Evolutionary conservation across 768 basidiomycete species (phyloP), one percentile per base, ranked within the genome.

Genomic region (Tephrocybe sp.): DNA sequence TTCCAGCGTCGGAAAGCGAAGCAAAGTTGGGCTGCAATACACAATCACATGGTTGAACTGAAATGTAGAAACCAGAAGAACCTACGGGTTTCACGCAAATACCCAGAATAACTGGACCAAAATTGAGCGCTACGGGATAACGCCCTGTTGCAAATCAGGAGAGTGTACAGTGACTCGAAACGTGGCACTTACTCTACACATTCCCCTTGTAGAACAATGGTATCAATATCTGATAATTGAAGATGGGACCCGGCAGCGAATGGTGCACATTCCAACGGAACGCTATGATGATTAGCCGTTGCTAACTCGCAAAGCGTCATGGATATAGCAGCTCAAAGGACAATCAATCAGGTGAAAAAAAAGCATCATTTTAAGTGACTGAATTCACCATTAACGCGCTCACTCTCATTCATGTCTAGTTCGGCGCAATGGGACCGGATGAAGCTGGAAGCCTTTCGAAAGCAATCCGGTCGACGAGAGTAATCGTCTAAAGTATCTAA

Each of bases 51-150:
- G 3, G 14, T 30, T 38, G 14, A 48, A 23, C 19, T 12, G 22
- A 31, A 31, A 45, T 49, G 44, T 40, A 55, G n/a, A 20, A 20
- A 30, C 13, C 10, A 20, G 48, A 32, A 36, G 19, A 38, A 80
- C 87, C 64, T 62, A 87, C 88, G 80, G 50, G 87, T 75, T 73
- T 90, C 87, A 39, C 88, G 79, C 45, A 91, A 73, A 66, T 91
- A 89, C 0, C 89, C 89, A 2, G 89, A 91, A 65, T 89, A 90
- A 50, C 86, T 89, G 3, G 89, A 89, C 89, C 89, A 91, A 60
- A 84, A 85, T 60, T 91, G 89, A 7, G 88, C 80, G 61, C 89
- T 90, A 43, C 87, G 73, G 13, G 87, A 82, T 9, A 91, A 67
- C 11, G 89, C 85, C 49, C 88, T 90, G 57, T 12, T 33, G 17